Percentiles rank a stretch among this genome's conserved stretches.
Evolutionary conservation across 139 green algal genomes (phyloP).

Genomic region (Chlorella sp.): DNA sequence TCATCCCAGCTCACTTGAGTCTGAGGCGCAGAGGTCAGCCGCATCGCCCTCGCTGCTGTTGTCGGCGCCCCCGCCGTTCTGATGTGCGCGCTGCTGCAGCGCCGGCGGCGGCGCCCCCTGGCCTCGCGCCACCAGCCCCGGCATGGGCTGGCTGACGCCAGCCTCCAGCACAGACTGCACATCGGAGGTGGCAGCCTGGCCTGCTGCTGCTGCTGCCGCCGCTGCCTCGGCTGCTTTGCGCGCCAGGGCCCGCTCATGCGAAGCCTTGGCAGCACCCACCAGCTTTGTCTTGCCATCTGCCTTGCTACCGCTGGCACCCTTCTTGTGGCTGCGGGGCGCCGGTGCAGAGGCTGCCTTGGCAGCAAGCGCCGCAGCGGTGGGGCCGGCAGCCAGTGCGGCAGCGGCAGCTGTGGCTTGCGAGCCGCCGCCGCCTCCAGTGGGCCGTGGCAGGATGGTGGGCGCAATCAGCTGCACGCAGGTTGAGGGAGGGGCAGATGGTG

Average conservation of each 20-base stretch:
- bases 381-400: neutral
- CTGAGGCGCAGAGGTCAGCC: neutral
- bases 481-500: too few relatives aligned
- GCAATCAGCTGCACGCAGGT: conserved; percentile 4
- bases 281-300: neutral
- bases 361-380: neutral
- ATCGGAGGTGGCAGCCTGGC: too few relatives aligned
- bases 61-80: neutral
- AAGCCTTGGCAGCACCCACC: conserved; percentile 23
- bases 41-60: neutral
- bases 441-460: conserved; percentile 19
- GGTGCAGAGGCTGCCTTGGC: neutral
- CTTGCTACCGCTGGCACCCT: neutral
- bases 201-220: neutral
- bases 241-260: neutral
- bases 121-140: neutral
- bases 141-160: too few relatives aligned
- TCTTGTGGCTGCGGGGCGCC: neutral
- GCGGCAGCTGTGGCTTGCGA: neutral
- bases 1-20: neutral
- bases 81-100: too few relatives aligned
- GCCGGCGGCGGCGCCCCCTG: neutral
- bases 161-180: too few relatives aligned
- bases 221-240: neutral
- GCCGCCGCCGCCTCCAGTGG: neutral